Base-by-base conservation (phyloP, 371 early-diverging fungal species). In the Actinomucor elegans region DNA sequence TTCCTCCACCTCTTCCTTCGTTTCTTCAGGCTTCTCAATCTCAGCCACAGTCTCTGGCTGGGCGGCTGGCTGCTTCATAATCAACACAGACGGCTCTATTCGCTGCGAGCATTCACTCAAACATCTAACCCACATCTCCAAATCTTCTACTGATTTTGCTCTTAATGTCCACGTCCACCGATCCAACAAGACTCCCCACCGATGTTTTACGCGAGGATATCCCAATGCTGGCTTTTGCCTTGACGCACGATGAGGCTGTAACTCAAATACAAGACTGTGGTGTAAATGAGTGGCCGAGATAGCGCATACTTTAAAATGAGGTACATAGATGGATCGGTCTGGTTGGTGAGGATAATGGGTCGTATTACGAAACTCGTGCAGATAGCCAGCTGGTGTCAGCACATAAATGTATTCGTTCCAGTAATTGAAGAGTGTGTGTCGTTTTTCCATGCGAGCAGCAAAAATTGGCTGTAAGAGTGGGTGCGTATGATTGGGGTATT, bases 391-490 rank as follows among this genome's bases (percentile, higher is more conserved):
- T 7, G 67, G 69, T 6, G 75, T 75, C 15, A 75, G 23, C 2
- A 75, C 75, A 52, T 75, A 75, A 8, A 75, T 71, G 38, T 71
- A 52, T 32, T 75, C 75, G 15, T 63, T 62, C 75, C 75, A 75
- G 7, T 62, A 48, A 12, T 61, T 65, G 2, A 71, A 20, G 1
- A 75, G 27, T 0, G 55, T 51, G 2, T 71, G 69, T 48, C 60
- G 65, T 1, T 72, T 57, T 50, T 75, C 75, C 72, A 75, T 75
- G 5, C 66, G 64, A 6, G 75, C 48, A 18, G 75, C 69, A 57
- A 71, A 71, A 0, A 75, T 21, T 34, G 75, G 75, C 28, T 75
- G 69, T 2, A 75, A 35, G 2, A 75, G 42, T 21, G 66, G 50
- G 23, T 74, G 75, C 4, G 54, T 48, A n/a, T 67, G 69, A n/a